These are phyloP conservation scores for Neofusicoccum laricinum DNA, from an alignment of 2,329 filamentous ascomycete species.

Conservation along the genomic window DNA sequence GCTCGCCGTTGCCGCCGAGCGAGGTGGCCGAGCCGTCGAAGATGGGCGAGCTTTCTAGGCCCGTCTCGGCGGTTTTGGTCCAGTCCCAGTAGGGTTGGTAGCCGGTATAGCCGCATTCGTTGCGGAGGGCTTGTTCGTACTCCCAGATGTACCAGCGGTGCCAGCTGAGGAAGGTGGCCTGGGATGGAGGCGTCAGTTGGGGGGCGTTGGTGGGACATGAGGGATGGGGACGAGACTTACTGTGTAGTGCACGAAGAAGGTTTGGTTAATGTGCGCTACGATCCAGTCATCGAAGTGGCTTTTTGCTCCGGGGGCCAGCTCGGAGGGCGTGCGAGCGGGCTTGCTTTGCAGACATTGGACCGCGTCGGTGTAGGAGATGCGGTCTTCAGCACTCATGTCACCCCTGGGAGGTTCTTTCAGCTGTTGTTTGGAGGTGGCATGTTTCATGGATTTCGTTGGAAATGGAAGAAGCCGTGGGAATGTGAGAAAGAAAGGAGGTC, in stretches of 20 bases:
- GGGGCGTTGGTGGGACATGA: background rate
- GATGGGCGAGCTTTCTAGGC: conserved; percentile 42
- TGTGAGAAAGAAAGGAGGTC: too few relatives aligned
- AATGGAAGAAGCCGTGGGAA: background rate
- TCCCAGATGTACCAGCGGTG: conserved; percentile 43
- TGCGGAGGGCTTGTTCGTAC: conserved; percentile 41
- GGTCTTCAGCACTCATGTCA: conserved; percentile 21
- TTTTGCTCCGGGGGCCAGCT: conserved; percentile 30
- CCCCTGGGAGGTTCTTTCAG: background rate
- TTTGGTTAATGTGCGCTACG: conserved; percentile 34
- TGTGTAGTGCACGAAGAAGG: conserved; percentile 32
- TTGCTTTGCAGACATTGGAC: conserved; percentile 34
- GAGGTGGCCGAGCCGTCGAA: conserved; percentile 55
- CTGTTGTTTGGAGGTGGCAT: background rate
- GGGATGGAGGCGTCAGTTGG: background rate
- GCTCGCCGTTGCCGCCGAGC: conserved; percentile 45
- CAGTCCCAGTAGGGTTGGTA: conserved; percentile 40
- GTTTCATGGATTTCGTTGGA: background rate
- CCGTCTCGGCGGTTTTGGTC: conserved; percentile 11
- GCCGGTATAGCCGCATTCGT: conserved; percentile 44
- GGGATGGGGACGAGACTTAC: conserved; percentile 19
- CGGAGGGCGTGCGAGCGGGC: conserved; percentile 28
- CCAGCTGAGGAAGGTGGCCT: conserved; percentile 38
- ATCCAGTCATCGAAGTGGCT: conserved; percentile 38
- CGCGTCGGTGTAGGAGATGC: conserved; percentile 34